Evolutionary conservation across 1,284 basidiomycete species (phyloP), one percentile per base, ranked within the genome.

Genomic region (Cryptococcus amylolentus): DNA sequence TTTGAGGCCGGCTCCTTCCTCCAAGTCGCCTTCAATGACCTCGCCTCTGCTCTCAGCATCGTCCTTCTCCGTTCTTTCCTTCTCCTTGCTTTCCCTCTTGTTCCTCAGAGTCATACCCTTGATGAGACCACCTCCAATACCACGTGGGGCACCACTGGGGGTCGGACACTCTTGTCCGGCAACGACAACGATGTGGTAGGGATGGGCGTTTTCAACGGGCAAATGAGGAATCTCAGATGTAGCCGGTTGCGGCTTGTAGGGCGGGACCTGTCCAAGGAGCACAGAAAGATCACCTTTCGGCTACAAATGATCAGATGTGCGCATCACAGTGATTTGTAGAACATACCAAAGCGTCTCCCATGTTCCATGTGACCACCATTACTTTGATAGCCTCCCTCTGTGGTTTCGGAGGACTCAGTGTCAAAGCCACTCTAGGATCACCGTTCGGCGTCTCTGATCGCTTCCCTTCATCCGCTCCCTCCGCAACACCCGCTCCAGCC

Each of bases 151-250:
- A 13, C 77, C 77, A 28, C 70, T 73, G 12, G 72, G 69, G 4
- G 75, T 76, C 1, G 77, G 77, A 44, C 74, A 76, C 60, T 79
- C 77, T 57, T 81, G 80, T 2, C 79, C 79, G 0, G 80, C 80
- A 4, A 82, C 71, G 20, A 81, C 79, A 16, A 82, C 69, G 44
- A 82, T 63, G 56, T 82, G 81, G 60, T 81, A 82, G 0, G 81
- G 80, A 57, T 81, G 80, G 16, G 44, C 60, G 43, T 76, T 65
- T 23, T 70, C 71, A 7, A 68, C 52, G 8, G 67, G 62, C 20
- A 77, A 58, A 6, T 52, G 27, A n/a, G 71, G 67, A 41, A 74
- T 44, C 16, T 55, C 54, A 45, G 58, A 20, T 9, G 55, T 58
- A 7, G 50, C 28, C 13, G 62, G 51, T 5, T 54, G 44, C 3